Percentiles rank a stretch among this genome's conserved stretches.
Evolutionary conservation across 768 basidiomycete genomes (phyloP).

Genomic region (Auriculariales sp.): DNA sequence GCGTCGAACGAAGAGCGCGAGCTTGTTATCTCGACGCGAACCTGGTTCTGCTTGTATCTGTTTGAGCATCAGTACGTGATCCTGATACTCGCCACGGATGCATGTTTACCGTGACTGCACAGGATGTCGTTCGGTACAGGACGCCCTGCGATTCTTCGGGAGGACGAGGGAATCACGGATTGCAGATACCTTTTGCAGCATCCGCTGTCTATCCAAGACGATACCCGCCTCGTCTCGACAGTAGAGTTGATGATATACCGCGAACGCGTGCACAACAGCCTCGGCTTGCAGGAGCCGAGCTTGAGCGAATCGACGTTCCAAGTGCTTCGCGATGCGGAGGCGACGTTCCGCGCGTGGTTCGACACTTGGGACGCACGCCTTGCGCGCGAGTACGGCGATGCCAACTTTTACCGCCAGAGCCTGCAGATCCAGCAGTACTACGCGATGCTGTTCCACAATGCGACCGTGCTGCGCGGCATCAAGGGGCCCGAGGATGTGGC

Average conservation of each 20-base stretch:
- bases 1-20: constrained; percentile 52
- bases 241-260: constrained; percentile 86
- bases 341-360: constrained; percentile 73
- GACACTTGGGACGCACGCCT: constrained; percentile 65
- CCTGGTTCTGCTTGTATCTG: constrained; percentile 88
- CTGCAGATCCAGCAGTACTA: constrained; percentile 78
- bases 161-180: constrained; percentile 80
- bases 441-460: constrained; percentile 74
- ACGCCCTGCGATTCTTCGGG: constrained; percentile 80
- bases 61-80: constrained; percentile 81
- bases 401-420: constrained; percentile 81
- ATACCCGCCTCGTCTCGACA: constrained; percentile 88
- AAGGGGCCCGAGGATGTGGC: constrained; percentile 76
- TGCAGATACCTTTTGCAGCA: constrained; percentile 72
- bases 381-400: constrained; percentile 71
- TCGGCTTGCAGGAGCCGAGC: constrained; percentile 64
- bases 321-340: constrained; percentile 57
- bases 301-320: constrained; percentile 62
- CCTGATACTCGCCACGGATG: neutral
- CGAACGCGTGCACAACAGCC: constrained; percentile 69
- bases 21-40: constrained; percentile 67
- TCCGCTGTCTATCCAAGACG: constrained; percentile 80
- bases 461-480: constrained; percentile 69
- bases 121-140: constrained; percentile 93
- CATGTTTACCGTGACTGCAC: too few species aligned